These are phyloP conservation scores for Pelargonium myrrhifolium DNA, from an alignment of 441 rosid genomes.

Conservation along the genomic window DNA sequence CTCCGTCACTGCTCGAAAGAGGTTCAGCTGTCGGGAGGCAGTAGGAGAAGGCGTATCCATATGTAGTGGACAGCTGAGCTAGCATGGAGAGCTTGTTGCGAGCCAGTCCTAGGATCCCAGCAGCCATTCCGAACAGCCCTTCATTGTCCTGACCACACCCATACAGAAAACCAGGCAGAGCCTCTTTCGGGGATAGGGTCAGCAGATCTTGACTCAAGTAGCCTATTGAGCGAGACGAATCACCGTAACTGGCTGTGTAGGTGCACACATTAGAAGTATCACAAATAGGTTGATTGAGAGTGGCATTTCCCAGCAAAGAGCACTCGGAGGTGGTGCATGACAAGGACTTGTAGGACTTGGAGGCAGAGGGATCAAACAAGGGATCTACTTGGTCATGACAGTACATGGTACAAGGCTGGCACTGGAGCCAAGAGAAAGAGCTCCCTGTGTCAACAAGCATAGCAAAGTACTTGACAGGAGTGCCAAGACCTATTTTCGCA, in stretches of 20 bases:
- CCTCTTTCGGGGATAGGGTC: conserved; percentile 25
- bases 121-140: conserved; percentile 32
- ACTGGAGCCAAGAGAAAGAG: conserved; percentile 11
- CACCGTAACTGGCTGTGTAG: conserved; percentile 41
- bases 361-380: conserved; percentile 30
- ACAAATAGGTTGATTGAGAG: conserved; percentile 20
- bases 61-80: conserved; percentile 23
- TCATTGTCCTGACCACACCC: conserved; percentile 42
- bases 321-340: conserved; percentile 29
- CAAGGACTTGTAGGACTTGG: conserved; percentile 26
- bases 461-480: conserved; percentile 6
- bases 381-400: conserved; percentile 39
- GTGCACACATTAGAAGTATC: conserved; percentile 11
- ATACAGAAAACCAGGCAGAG: conserved; percentile 27
- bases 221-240: conserved; percentile 35
- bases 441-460: conserved; percentile 9
- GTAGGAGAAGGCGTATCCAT: conserved; percentile 36
- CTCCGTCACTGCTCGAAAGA: neutral
- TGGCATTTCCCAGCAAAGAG: conserved; percentile 20
- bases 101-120: conserved; percentile 42
- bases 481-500: conserved; percentile 9
- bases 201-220: conserved; percentile 35
- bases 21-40: conserved; percentile 37
- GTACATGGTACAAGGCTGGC: conserved; percentile 25
- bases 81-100: conserved; percentile 34